phyloP scores from a whole-genome alignment of 352 stramenopile species.

The Aphanomyces euteiches region DNA sequence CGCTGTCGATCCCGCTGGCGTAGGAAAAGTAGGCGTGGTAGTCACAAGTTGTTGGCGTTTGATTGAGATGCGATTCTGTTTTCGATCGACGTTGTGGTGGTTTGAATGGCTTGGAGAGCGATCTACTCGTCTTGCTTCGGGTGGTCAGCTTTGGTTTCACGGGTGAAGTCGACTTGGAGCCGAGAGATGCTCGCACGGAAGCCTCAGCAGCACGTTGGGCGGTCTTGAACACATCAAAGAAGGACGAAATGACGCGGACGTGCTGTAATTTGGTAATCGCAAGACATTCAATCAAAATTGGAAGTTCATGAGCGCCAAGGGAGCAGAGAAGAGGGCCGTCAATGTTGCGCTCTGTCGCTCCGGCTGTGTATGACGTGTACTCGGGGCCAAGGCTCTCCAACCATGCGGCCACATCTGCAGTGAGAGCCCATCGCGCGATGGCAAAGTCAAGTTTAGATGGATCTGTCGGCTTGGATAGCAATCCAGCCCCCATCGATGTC shows the following conservation, averaged over 20 bases:
- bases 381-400: not conserved
- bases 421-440: not conserved
- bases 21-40: slow-evolving; percentile 32
- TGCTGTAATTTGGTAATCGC: not conserved
- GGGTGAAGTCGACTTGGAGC: no score
- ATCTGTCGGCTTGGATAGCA: slow-evolving; percentile 8
- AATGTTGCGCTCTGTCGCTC: not conserved
- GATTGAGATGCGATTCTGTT: not conserved
- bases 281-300: not conserved
- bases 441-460: not conserved
- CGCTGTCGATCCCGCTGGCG: slow-evolving; percentile 8
- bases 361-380: not conserved
- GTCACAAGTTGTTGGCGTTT: not conserved
- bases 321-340: slow-evolving; percentile 5
- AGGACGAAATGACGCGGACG: not conserved
- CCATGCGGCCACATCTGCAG: not conserved
- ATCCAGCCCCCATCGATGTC: not conserved
- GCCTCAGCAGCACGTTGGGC: not conserved
- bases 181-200: no score
- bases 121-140: not conserved
- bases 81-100: slow-evolving; percentile 8
- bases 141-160: not conserved
- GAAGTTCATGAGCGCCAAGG: not conserved
- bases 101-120: not conserved
- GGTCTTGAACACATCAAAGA: slow-evolving; percentile 2